Percentiles rank a stretch among this genome's conserved stretches.
phyloP scores from a whole-genome alignment of 2,329 filamentous ascomycete genomes.

The Colletotrichum graminicola region DNA sequence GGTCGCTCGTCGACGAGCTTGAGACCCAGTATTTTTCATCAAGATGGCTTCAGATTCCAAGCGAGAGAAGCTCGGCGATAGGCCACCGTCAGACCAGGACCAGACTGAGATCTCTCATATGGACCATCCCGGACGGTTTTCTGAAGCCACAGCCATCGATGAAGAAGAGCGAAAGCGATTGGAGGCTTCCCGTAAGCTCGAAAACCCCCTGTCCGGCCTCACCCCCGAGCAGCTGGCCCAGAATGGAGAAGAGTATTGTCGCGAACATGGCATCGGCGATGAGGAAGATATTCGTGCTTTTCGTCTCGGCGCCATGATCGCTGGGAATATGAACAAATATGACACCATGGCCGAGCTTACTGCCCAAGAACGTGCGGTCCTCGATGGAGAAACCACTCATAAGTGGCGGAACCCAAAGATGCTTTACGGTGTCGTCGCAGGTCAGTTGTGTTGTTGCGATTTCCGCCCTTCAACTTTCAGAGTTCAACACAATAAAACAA shows the following conservation, averaged over 20 bases:
- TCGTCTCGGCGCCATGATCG: slow-evolving; percentile 69
- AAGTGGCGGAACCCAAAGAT: slow-evolving; percentile 76
- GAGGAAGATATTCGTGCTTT: slow-evolving; percentile 71
- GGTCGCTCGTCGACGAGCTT: background rate
- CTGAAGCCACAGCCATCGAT: slow-evolving; percentile 40
- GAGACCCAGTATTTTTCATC: background rate
- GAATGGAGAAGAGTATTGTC: slow-evolving; percentile 70
- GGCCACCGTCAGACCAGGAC: slow-evolving; percentile 8
- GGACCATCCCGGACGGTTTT: slow-evolving; percentile 20
- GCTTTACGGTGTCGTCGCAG: slow-evolving; percentile 74
- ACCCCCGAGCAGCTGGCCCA: slow-evolving; percentile 61
- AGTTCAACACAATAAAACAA: background rate
- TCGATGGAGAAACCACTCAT: slow-evolving; percentile 72
- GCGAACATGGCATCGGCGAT: slow-evolving; percentile 64
- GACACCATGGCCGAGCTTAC: slow-evolving; percentile 66
- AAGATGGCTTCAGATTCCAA: slow-evolving; percentile 22
- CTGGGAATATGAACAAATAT: slow-evolving; percentile 64
- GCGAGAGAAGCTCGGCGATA: slow-evolving; percentile 22
- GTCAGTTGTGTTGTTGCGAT: slow-evolving; percentile 47
- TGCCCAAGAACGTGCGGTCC: slow-evolving; percentile 66
- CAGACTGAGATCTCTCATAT: slow-evolving; percentile 18
- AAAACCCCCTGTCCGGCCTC: slow-evolving; percentile 58
- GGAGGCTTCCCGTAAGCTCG: slow-evolving; percentile 53
- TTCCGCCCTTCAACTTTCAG: no score
- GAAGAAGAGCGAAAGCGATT: slow-evolving; percentile 48